These are phyloP conservation scores for Salix viminalis DNA, from an alignment of 345 rosid species.

Conservation along the genomic window DNA sequence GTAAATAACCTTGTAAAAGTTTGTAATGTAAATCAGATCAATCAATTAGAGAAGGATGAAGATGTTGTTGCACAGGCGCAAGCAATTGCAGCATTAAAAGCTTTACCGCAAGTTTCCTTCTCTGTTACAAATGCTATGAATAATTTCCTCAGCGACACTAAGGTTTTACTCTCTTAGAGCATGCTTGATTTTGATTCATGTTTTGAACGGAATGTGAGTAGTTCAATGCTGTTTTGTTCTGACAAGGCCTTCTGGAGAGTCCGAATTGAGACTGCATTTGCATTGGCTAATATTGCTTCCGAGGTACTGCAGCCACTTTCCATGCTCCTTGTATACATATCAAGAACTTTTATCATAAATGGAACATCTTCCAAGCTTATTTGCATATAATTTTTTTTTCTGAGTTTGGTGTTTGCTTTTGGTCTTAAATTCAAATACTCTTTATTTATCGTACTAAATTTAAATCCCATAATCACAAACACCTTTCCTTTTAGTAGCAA, in stretches of 20 bases:
- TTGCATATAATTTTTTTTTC: too few species aligned
- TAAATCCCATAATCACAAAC: too few species aligned
- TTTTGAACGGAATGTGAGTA: not conserved
- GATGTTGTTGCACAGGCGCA: constrained; percentile 98
- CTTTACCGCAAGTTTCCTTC: constrained; percentile 71
- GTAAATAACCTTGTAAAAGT: not conserved
- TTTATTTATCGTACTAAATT: too few species aligned
- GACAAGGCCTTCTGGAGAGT: constrained; percentile 94
- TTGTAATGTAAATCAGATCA: constrained; percentile 48
- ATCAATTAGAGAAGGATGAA: constrained; percentile 90
- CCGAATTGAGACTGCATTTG: constrained; percentile 92
- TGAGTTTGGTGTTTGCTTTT: too few species aligned
- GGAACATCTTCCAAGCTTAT: not conserved
- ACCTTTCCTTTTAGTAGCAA: too few species aligned
- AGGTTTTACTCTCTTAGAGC: constrained; percentile 44
- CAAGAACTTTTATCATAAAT: not conserved
- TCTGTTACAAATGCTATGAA: constrained; percentile 72
- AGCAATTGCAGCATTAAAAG: constrained; percentile 65
- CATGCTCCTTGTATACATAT: not conserved
- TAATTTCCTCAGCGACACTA: constrained; percentile 69
- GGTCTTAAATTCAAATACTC: too few species aligned
- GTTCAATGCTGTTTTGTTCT: constrained; percentile 16
- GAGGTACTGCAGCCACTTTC: constrained; percentile 54
- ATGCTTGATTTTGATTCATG: constrained; percentile 5
- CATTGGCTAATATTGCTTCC: constrained; percentile 77